Evolutionary conservation across 2,329 filamentous ascomycete species (phyloP), one percentile per base, ranked within the genome.

Genomic region (Teratosphaeria zuluensis): DNA sequence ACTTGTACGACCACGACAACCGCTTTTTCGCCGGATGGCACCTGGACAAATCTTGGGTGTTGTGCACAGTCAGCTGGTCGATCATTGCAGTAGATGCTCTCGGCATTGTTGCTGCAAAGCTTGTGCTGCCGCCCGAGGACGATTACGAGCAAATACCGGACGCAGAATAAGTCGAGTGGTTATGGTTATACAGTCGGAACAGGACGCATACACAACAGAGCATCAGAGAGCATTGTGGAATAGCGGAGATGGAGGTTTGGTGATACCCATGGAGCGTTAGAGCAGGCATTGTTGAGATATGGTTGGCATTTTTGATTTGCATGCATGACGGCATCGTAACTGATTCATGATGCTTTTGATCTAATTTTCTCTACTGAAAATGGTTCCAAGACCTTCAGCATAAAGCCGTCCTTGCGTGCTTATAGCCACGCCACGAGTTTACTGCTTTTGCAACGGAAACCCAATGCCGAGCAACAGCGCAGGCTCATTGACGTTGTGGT

Each of bases 21-120:
- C 85, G 89, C 65, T 96, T 96, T 72, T 85, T 86, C 68, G 81
- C 87, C 19, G 91, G 90, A 60, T 96, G 90, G 89, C 79, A 80
- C 60, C 80, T 96, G 57, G 91, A 89, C 68, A 83, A 82, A 57
- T 89, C 88, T 1, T 96, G 89, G 84, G 82, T 87, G 33, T 81
- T 95, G 14, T 78, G 75, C 70, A 85, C 82, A 28, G 76, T 82
- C 30, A 84, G 81, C 65, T 86, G 83, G 81, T 77, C 74, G 57
- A 70, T 84, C 2, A 74, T 82, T 60, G 64, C 81, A 35, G 61
- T 84, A 16, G 79, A 82, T 58, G 78, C 77, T 0, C 69, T 78
- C 14, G 84, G 82, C 12, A 77, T 96, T 57, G 77, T 81, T 0
- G 75, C 84, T 11, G 88, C 89, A 1, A 87, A 86, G 4, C 83